Base-by-base conservation (phyloP, 495 filamentous ascomycete genomes). In the Daldinia bambusicola region DNA sequence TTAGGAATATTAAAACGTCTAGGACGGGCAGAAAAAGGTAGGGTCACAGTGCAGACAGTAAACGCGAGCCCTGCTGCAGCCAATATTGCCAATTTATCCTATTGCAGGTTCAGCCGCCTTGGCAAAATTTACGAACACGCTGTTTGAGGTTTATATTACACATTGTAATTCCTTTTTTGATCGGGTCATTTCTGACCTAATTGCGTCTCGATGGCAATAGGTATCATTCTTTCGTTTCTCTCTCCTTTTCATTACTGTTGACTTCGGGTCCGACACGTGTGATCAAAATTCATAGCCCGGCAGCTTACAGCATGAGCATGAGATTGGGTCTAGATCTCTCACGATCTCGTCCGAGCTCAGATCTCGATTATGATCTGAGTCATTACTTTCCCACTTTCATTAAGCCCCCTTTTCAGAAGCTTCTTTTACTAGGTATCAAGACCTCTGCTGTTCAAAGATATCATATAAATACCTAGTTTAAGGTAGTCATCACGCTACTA, bases 31-130 rank as follows among this genome's bases (percentile, higher is more conserved):
- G 43, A 22, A 48, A 22, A 48, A 48, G 20, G 43, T 63, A 55
- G 53, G 63, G 69, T 64, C 56, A 45, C 60, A 72, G 20, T 64
- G 64, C 64, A 72, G 69, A 48, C 31, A 20, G 43, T 61, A 67
- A 60, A 67, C 62, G 52, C 56, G 61, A 75, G 52, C 51, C 72
- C 64, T 53, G 16, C 32, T 52, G 32, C 36, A 14, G 32, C 64
- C 31, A 10, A 10, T 62, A 64, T 66, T 55, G 55, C 50, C 68
- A 72, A 76, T 76, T 76, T 76, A 74, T 65, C 72, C 74, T 57
- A 13, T 67, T 68, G 71, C 66, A 75, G 70, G 69, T 72, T 76
- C 74, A 76, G 74, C 74, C 74, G 71, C 64, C 74, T 75, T 76
- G 74, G 74, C 74, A 68, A 60, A 57, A 55, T 38, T 62, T 40